Conservation (phyloP, 306 rosid genomes). For the Coriaria nepalensis region DNA sequence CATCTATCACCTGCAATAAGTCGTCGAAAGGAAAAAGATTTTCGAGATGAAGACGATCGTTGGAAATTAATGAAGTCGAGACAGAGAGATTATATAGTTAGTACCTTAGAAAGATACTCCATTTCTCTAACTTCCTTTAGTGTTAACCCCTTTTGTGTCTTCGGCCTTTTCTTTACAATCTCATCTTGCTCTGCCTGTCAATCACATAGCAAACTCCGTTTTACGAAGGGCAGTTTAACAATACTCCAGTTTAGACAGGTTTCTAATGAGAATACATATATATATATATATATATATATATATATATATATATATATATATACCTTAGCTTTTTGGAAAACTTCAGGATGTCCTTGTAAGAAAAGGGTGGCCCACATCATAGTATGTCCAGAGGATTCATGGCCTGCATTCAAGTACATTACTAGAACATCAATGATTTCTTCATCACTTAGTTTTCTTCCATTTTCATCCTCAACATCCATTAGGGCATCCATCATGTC, state of each 20-base stretch:
- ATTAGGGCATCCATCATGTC: slow-evolving; percentile 89
- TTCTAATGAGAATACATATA: background rate
- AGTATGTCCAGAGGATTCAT: slow-evolving; percentile 86
- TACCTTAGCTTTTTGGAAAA: slow-evolving; percentile 63
- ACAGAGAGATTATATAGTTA: background rate
- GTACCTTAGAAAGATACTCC: slow-evolving; percentile 67
- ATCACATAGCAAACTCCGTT: background rate
- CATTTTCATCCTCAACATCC: slow-evolving; percentile 65
- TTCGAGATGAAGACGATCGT: background rate
- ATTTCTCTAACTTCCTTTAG: slow-evolving; percentile 62
- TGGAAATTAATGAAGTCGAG: background rate
- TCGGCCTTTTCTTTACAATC: slow-evolving; percentile 45
- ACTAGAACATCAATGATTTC: slow-evolving; percentile 63
- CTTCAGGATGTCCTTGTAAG: slow-evolving; percentile 47
- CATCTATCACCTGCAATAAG: slow-evolving; percentile 55
- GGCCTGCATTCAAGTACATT: slow-evolving; percentile 94
- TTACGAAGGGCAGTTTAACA: no score
- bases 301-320: background rate
- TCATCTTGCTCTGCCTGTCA: slow-evolving; percentile 68
- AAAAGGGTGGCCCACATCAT: slow-evolving; percentile 69
- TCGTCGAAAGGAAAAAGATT: background rate
- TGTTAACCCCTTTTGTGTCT: slow-evolving; percentile 45
- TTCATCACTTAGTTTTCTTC: slow-evolving; percentile 48
- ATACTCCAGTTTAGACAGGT: background rate
- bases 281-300: slow-evolving; percentile 4